Evolutionary conservation across 169 alveolate species (phyloP), one percentile per base, ranked within the genome.

Genomic region (Cystoisospora suis): DNA sequence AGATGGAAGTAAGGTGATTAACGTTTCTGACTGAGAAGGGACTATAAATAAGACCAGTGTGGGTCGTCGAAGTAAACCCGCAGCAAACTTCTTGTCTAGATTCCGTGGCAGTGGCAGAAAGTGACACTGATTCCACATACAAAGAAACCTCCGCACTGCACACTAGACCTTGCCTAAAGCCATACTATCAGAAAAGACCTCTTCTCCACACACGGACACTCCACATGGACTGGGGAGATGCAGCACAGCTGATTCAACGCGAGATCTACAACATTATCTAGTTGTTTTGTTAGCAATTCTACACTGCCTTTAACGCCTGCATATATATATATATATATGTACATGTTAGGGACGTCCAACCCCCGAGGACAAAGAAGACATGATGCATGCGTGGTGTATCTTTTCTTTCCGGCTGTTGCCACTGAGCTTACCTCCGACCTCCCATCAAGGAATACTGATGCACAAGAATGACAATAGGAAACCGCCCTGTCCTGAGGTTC

Each of bases 391-490:
- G 12, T 12, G 65, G 29, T 23, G 65, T 23, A 53, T 15, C 65
- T 53, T 53, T 38, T 34, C 1, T 34, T 53, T 40, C 58, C 29
- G 36, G 34, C 29, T 61, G 36, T 72, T 20, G 9, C 58, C 65
- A 23, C 72, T 32, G 79, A 29, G 61, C 85, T 29, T 29, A 87
- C 86, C 86, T 56, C 36, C 59, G 32, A 87, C 87, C 86, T 0
- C 87, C 86, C 91, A 87, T 72, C 9, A 87, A 59, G 4, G 91
- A 53, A 44, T 49, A 75, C 87, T 87, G 91, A 38, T 72, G 91
- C 44, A 87, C 86, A 23, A 87, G 56, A 4, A 87, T 81, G 23
- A 72, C 91, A 77, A 87, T 23, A n/a, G 91, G 91, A 49, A 47
- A 72, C 36, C 17, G 40, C 58, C 87, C 87, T 1, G 38, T 81